Evolutionary conservation across 768 basidiomycete genomes (phyloP), one percentile per base, ranked within the genome.

Genomic region (Termitomyces sp.): DNA sequence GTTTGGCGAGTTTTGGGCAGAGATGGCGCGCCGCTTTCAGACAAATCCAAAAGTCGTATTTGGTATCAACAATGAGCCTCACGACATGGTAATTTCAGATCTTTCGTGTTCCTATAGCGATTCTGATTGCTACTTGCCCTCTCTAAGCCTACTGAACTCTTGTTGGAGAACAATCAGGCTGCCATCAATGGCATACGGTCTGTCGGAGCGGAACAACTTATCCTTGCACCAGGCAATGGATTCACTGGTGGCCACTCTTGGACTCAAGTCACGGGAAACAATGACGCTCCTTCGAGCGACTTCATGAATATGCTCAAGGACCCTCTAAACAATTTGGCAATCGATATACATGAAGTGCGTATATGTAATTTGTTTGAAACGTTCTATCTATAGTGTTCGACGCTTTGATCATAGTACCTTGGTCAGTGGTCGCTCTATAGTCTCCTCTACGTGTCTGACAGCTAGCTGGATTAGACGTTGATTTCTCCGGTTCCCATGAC

Each of bases 21-120:
- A 79, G 51, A 66, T 79, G 28, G 77, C 76, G 11, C 56, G 59
- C 5, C 72, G 78, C 10, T 79, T 79, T 59, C 67, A 60, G 0
- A 51, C 58, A 33, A 79, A 78, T 55, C 72, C 74, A 7, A 73
- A 73, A 22, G 76, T 79, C 36, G 62, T 79, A n/a, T 79, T 79
- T 60, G 76, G 77, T 3, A 72, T 78, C 44, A 77, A 77, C 64
- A 79, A 79, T 61, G 77, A 79, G 55, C 77, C 78, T 4, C 77
- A 79, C 51, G 70, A 72, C 51, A 75, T 79, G 75, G 76, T 77
- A 50, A 30, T 30, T 5, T 59, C 3, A 5, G 20, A 14, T 32
- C 24, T n/a, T 8, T 3, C 18, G 6, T 41, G 4, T 14, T n/a
- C 28, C 20, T 18, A 45, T 33, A 11, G 5, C 2, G 9, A 18